Evolutionary conservation across 306 rosid species (phyloP).

Genomic region (Morella rubra): DNA sequence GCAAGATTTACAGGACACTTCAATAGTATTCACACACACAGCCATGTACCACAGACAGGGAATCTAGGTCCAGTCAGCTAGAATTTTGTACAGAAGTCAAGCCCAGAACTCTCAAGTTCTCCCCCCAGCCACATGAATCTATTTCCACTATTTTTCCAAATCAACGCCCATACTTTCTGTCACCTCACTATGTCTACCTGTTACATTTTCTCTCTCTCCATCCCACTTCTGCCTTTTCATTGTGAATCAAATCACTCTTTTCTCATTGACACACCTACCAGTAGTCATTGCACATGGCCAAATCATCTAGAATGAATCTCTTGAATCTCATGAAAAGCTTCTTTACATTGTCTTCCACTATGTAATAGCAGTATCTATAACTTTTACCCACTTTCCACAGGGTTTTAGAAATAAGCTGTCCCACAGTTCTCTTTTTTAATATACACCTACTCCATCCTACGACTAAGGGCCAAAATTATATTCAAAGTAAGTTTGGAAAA

Average conservation of each 20-base stretch:
- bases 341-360: neutral
- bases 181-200: neutral
- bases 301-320: neutral
- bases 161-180: neutral
- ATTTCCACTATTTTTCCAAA: neutral
- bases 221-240: neutral
- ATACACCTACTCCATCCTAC: neutral
- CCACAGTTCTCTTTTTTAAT: neutral
- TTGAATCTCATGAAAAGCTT: neutral
- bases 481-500: neutral
- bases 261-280: neutral
- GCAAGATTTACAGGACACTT: constrained; percentile 5
- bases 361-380: neutral
- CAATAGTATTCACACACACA: neutral
- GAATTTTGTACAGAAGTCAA: neutral
- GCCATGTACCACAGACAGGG: neutral
- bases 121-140: neutral
- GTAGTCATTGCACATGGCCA: neutral
- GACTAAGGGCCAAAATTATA: neutral
- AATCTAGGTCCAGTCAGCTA: neutral
- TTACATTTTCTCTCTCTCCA: neutral
- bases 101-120: neutral
- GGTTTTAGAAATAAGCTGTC: neutral
- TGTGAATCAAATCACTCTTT: neutral
- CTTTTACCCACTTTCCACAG: neutral